A percentile compares a stretch with the other conserved stretches of the same genome.
Conservation (phyloP, 1,139 yeast species). For the Candida neerlandica region DNA sequence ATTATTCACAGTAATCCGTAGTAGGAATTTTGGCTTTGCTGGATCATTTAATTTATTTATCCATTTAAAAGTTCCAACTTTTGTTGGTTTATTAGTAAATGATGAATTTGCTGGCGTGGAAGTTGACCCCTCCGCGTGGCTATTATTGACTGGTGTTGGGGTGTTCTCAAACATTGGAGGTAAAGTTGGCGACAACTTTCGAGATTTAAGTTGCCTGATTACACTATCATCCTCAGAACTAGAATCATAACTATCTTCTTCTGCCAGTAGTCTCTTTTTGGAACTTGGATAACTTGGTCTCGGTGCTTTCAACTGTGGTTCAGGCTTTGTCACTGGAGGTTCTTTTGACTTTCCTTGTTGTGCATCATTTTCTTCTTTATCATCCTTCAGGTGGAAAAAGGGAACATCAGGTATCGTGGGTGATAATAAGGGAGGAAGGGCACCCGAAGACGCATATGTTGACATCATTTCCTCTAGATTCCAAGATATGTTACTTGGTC, state of each 20-base stretch:
- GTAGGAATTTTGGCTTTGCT: slow-evolving; percentile 31
- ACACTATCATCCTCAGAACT: slow-evolving; percentile 9
- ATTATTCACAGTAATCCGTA: slow-evolving; percentile 30
- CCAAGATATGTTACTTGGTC: slow-evolving; percentile 29
- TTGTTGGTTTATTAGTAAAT: slow-evolving; percentile 12
- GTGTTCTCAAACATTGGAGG: slow-evolving; percentile 30
- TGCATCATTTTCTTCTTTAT: slow-evolving; percentile 1
- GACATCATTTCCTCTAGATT: slow-evolving; percentile 43
- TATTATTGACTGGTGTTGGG: neutral
- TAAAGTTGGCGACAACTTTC: slow-evolving; percentile 34
- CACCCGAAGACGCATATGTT: slow-evolving; percentile 37
- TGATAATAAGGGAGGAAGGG: slow-evolving; percentile 43
- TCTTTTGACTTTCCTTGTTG: slow-evolving; percentile 1
- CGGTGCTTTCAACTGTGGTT: slow-evolving; percentile 8
- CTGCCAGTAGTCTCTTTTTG: slow-evolving; percentile 9
- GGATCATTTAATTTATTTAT: slow-evolving; percentile 30
- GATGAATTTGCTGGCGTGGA: slow-evolving; percentile 1
- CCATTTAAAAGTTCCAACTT: slow-evolving; percentile 29
- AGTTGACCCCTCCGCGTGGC: neutral
- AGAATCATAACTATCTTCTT: slow-evolving; percentile 2
- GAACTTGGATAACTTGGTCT: slow-evolving; percentile 13
- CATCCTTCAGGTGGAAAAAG: neutral
- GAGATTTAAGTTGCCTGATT: slow-evolving; percentile 6
- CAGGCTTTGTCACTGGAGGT: neutral
- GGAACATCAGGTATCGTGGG: slow-evolving; percentile 41